Evolutionary conservation across 139 green algal genomes (phyloP).

Genomic region (Picochlorum costavermella): DNA sequence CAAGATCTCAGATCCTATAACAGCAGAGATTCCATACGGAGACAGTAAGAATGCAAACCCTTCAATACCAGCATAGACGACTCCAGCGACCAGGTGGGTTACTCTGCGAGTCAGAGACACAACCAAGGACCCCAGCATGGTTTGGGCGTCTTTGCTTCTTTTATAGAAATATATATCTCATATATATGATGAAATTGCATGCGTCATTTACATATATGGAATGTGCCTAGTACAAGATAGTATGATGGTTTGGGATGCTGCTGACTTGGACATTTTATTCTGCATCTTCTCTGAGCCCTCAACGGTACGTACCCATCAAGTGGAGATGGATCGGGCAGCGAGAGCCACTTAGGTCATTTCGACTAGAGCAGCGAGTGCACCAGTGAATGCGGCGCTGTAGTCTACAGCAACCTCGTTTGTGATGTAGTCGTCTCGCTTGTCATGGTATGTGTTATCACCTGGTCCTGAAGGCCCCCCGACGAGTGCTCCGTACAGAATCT

Average conservation of each 20-base stretch:
- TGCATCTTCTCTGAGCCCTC: not conserved
- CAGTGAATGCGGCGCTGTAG: conserved; percentile 34
- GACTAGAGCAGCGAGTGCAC: conserved; percentile 17
- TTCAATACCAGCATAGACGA: conserved; percentile 17
- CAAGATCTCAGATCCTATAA: conserved; percentile 11
- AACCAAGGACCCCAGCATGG: not conserved
- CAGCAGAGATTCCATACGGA: not conserved
- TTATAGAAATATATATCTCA: too few relatives aligned
- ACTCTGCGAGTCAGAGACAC: not conserved
- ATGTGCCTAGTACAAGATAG: too few relatives aligned
- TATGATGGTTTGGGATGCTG: not conserved
- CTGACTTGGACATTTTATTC: not conserved
- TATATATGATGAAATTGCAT: too few relatives aligned
- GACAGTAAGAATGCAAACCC: conserved; percentile 14
- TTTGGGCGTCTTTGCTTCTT: not conserved
- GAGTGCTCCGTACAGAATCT: conserved; percentile 26
- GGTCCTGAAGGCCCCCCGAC: conserved; percentile 16
- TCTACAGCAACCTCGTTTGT: conserved; percentile 18
- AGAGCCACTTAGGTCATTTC: conserved; percentile 1
- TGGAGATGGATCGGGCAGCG: not conserved
- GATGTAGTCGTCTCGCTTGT: conserved; percentile 20
- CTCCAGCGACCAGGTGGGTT: not conserved
- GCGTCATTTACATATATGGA: too few relatives aligned
- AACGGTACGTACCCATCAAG: not conserved
- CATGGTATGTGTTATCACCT: conserved; percentile 20